phyloP scores from a whole-genome alignment of 306 rosid genomes.

The Abrus precatorius region DNA sequence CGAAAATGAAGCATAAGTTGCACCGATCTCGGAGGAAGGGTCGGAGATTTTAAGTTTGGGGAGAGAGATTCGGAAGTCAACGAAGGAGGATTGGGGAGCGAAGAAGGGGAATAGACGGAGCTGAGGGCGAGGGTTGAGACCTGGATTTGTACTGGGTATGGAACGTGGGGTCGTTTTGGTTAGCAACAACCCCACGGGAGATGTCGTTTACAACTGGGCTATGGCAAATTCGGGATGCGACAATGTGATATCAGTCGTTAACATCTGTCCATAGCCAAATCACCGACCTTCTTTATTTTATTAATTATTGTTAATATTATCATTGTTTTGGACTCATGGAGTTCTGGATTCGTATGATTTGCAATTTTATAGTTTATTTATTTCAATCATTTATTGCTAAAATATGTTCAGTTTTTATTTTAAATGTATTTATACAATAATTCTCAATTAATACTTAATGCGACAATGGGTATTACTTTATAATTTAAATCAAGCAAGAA shows the following conservation, averaged over 20 bases:
- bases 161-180: slow-evolving; percentile 52
- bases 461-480: too few relatives aligned
- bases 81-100: slow-evolving; percentile 50
- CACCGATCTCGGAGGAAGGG: slow-evolving; percentile 53
- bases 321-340: background rate
- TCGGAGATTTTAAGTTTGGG: slow-evolving; percentile 16
- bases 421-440: too few relatives aligned
- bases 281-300: slow-evolving; percentile 36
- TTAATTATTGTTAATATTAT: background rate
- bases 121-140: slow-evolving; percentile 47
- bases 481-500: too few relatives aligned
- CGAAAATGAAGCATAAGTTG: background rate
- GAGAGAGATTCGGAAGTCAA: slow-evolving; percentile 57
- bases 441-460: too few relatives aligned
- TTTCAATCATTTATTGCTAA: too few relatives aligned
- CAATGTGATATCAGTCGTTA: slow-evolving; percentile 41
- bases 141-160: slow-evolving; percentile 47
- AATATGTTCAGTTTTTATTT: too few relatives aligned
- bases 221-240: slow-evolving; percentile 37
- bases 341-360: slow-evolving; percentile 11
- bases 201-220: slow-evolving; percentile 52
- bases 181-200: slow-evolving; percentile 25
- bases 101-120: slow-evolving; percentile 30
- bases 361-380: background rate
- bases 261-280: slow-evolving; percentile 21